Conservation (phyloP, 192 early-diverging fungal species). For the Gaertneriomyces sp. region DNA sequence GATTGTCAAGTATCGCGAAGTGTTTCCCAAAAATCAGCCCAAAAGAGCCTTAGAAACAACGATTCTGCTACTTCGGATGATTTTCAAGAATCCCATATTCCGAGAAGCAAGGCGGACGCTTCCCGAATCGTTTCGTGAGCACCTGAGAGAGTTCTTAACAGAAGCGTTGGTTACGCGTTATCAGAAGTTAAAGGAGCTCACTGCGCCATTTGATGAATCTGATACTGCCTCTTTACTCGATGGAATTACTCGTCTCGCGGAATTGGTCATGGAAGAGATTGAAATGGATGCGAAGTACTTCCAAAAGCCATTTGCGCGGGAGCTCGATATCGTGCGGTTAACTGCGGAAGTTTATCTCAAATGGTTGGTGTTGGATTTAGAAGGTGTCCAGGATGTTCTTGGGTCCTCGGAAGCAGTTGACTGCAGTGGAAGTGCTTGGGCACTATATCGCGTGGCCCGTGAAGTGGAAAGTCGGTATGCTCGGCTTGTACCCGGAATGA, state of each 20-base stretch:
- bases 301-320: conserved; percentile 41
- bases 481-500: conserved; percentile 42
- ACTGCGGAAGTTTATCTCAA: conserved; percentile 49
- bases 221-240: conserved; percentile 49
- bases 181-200: conserved; percentile 46
- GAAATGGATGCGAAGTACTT: conserved; percentile 52
- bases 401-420: conserved; percentile 41
- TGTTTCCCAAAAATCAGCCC: conserved; percentile 54
- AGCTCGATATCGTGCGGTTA: conserved; percentile 49
- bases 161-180: conserved; percentile 41
- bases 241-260: conserved; percentile 46
- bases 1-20: conserved; percentile 54
- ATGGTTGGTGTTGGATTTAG: conserved; percentile 46
- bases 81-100: conserved; percentile 42
- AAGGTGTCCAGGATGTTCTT: conserved; percentile 37
- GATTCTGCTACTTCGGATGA: conserved; percentile 54
- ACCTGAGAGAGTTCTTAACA: conserved; percentile 33
- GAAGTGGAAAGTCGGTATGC: conserved; percentile 46
- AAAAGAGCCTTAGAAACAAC: conserved; percentile 45
- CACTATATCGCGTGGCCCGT: conserved; percentile 40
- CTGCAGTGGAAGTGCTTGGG: conserved; percentile 44
- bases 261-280: conserved; percentile 52
- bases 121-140: conserved; percentile 44
- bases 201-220: conserved; percentile 46
- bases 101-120: conserved; percentile 43